Base-by-base conservation (phyloP, 352 stramenopile species). In the Phytophthora sojae region DNA sequence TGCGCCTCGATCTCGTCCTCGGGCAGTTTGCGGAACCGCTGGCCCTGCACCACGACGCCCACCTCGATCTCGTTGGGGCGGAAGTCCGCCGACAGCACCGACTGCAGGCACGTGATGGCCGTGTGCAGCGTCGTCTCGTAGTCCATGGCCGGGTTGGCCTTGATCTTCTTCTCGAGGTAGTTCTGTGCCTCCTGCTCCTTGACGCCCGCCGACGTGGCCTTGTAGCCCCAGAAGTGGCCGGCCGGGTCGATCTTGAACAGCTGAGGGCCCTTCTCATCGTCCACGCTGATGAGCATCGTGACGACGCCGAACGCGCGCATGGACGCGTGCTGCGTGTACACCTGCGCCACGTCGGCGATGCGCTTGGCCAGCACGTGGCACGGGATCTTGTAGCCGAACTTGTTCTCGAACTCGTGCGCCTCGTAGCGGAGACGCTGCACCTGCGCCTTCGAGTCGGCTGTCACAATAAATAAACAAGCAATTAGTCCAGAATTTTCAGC, bases 121-220 rank as follows among this genome's bases (percentile, higher is more conserved):
- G 93, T 98, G 76, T 98, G 83, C 70, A 99, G 89, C 53, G 97
- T 98, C 53, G 94, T 86, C 73, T 98, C 91, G n/a, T 91, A 80
- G 75, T 97, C 89, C 87, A 98, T 98, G 35, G 63, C 67, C n/a
- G 83, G 63, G 74, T 97, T 95, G 57, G 87, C 85, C 82, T 97
- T 96, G 26, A 99, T 91, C 83, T 98, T 98, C 82, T 99, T 99
- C 84, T 99, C 98, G 50, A 99, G 88, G 86, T 98, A 99, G 80
- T 99, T 99, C 69, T 98, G 97, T 30, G 98, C 98, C 83, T 99
- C 98, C 83, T 99, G 97, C 73, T 99, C 96, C 86, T 99, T 99
- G 14, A 93, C 81, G 19, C 98, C 98, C 1, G 94, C 89, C 7
- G 97, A 93, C 5, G 96, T 97, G 42, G 96, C 98, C 76, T 93